Evolutionary conservation across 2,329 filamentous ascomycete genomes (phyloP).

Genomic region (Pestalotiopsis sp.): DNA sequence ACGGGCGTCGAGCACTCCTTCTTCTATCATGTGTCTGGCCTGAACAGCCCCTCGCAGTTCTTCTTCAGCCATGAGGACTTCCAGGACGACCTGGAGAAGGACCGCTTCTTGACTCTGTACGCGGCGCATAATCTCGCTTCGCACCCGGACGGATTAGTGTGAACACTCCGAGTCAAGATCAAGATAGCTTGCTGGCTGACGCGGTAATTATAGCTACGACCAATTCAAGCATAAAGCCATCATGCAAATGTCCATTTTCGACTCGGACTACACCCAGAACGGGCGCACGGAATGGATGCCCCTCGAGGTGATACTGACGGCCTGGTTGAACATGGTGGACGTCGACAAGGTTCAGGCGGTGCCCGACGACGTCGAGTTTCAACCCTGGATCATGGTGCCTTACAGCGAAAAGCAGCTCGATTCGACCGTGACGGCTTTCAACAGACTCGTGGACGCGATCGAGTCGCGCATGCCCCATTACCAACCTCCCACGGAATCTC

Average conservation of each 20-base stretch:
- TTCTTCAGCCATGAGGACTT: not conserved
- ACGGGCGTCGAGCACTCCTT: not conserved
- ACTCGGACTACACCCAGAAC: not conserved
- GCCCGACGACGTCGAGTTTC: not conserved
- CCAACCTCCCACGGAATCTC: not conserved
- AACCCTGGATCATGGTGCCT: slow-evolving; percentile 1
- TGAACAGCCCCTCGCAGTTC: not conserved
- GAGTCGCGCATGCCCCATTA: slow-evolving; percentile 5
- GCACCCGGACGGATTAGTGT: slow-evolving; percentile 2
- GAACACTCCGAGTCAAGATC: not conserved
- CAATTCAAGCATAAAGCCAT: slow-evolving; percentile 2
- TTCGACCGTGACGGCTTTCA: not conserved
- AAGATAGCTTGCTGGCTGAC: not conserved
- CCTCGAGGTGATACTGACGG: not conserved
- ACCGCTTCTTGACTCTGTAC: slow-evolving; percentile 4
- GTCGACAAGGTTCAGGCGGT: slow-evolving; percentile 1
- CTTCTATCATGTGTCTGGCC: not conserved
- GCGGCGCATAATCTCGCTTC: not conserved
- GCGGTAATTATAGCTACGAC: not conserved
- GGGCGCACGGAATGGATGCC: not conserved
- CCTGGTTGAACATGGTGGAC: slow-evolving; percentile 5
- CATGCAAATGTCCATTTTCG: slow-evolving; percentile 5
- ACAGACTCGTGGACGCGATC: not conserved
- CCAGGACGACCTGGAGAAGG: not conserved
- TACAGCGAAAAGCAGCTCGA: not conserved